Evolutionary conservation across 192 early-diverging fungal species (phyloP), one percentile per base, ranked within the genome.

Genomic region (Haplosporangium gracile): DNA sequence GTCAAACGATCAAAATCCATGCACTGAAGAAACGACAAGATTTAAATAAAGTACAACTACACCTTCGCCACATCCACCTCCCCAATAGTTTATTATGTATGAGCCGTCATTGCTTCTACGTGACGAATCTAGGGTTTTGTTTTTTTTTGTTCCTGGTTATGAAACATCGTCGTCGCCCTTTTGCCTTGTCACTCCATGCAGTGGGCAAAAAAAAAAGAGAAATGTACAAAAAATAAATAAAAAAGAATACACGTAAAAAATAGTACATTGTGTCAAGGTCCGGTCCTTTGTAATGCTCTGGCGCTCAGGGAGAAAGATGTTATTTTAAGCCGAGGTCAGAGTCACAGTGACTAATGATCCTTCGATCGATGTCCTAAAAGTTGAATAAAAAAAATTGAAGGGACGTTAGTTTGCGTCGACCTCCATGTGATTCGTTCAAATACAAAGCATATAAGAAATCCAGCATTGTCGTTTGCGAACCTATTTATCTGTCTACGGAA

Each of bases 401-500:
- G 68, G 9, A 45, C 4, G 38, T 16, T 8, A 9, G 73, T 76
- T 65, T 68, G 57, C 39, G 63, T 36, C 16, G 36, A 36, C 36
- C 36, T 36, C 1, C 36, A 36, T 36, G 36, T 1, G 15, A 45
- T 3, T 45, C 43, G 43, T 15, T 45, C 43, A 45, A 51, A 16
- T 42, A 40, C 20, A 4, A 18, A 15, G n/a, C 40, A 55, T 24
- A n/a, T 24, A n/a, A 55, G 15, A 53, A 6, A n/a, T 18, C 53
- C n/a, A 8, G 55, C 55, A 60, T 42, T 24, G 57, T 20, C 16
- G 49, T 5, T 8, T 60, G n/a, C 84, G 49, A 81, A 86, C 84
- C 84, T 86, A 86, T 86, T 86, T 70, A 86, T 86, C 74, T 86
- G 84, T 86, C 84, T 86, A 86, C 84, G 84, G 76, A 86, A 86